These are phyloP conservation scores for Zea luxurians DNA, from an alignment of 176 grass and related monocot species.

Conservation along the genomic window DNA sequence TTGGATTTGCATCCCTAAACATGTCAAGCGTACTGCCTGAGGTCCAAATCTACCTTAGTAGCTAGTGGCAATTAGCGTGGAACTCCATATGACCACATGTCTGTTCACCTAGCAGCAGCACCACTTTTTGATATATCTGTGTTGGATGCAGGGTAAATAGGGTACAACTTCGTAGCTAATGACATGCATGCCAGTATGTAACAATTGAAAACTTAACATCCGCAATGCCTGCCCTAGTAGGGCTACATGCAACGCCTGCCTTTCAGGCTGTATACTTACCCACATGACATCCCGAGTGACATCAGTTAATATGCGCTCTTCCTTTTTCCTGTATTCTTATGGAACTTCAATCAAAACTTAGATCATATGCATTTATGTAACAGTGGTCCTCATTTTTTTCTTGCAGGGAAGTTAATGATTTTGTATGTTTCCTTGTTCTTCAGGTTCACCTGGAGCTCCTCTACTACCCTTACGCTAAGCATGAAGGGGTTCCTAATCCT, in stretches of 20 bases:
- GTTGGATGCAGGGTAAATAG: neutral
- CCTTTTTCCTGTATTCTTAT: constrained; percentile 6
- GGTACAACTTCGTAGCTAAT: neutral
- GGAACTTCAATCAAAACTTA: neutral
- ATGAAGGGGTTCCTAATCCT: constrained; percentile 76
- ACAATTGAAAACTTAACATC: neutral
- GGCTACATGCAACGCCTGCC: neutral
- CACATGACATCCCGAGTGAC: neutral
- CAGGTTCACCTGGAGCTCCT: constrained; percentile 96
- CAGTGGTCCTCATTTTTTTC: constrained; percentile 14
- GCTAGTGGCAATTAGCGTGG: neutral
- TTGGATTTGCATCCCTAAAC: neutral
- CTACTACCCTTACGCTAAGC: constrained; percentile 71
- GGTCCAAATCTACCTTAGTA: neutral
- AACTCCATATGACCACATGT: neutral
- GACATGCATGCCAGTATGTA: neutral
- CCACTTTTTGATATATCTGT: neutral
- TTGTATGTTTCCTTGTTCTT: constrained; percentile 22
- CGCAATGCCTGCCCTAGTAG: neutral
- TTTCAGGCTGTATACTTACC: neutral
- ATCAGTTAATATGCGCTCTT: neutral
- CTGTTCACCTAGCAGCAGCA: neutral
- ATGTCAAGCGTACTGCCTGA: neutral
- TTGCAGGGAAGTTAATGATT: constrained; percentile 20
- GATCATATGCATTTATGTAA: neutral